Percentiles rank a stretch among this genome's conserved stretches.
These are phyloP conservation scores for Phytophthora constricta DNA, from an alignment of 352 stramenopile genomes.

Conservation along the genomic window DNA sequence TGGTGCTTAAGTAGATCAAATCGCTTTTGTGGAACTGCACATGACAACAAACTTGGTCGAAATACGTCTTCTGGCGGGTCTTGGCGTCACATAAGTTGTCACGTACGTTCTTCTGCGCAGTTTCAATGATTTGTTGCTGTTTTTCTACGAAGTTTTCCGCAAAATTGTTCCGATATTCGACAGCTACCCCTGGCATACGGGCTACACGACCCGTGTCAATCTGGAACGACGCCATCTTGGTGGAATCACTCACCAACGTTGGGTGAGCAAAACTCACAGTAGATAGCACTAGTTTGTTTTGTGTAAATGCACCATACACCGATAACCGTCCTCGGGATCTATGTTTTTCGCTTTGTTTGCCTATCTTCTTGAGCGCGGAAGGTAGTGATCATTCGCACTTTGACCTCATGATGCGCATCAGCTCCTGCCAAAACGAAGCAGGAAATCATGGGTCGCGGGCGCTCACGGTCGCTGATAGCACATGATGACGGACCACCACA, in stretches of 20 bases:
- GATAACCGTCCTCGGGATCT: no score
- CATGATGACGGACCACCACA: background rate
- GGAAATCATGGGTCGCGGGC: conserved; percentile 7
- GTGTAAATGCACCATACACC: no score
- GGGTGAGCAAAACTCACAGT: background rate
- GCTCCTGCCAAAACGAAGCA: conserved; percentile 5
- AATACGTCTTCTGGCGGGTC: no score
- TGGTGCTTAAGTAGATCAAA: no score
- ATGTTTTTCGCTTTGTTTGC: no score
- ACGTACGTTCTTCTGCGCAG: no score
- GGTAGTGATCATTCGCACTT: conserved; percentile 1
- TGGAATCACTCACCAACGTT: background rate
- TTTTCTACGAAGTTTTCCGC: background rate
- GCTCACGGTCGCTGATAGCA: conserved; percentile 4
- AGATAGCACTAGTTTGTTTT: background rate
- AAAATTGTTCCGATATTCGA: background rate
- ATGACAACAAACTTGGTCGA: no score
- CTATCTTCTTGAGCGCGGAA: conserved; percentile 4
- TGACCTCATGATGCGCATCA: conserved; percentile 13
- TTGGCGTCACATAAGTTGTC: no score
- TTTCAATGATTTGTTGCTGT: no score
- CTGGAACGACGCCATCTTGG: background rate
- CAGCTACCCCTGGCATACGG: background rate
- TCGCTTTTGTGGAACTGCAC: no score
- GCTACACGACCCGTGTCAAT: background rate